These are phyloP conservation scores for Rhizopogon roseolus DNA, from an alignment of 768 basidiomycete genomes.

Conservation along the genomic window DNA sequence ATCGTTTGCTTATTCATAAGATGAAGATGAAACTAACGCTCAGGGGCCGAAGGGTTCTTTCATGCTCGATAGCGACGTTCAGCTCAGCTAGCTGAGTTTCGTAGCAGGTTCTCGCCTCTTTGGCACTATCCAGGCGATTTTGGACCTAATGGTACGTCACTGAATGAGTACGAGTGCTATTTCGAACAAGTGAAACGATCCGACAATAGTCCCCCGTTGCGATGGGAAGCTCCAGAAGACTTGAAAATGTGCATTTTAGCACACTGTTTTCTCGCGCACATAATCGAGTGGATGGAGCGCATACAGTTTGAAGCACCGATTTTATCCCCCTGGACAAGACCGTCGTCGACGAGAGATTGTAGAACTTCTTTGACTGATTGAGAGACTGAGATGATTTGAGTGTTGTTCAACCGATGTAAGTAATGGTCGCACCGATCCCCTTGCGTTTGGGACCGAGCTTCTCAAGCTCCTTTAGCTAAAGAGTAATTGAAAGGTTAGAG, in stretches of 20 bases:
- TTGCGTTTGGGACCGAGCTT: conserved; percentile 86
- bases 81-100: conserved; percentile 49
- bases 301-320: conserved; percentile 93
- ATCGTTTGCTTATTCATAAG: neutral
- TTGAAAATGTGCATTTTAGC: conserved; percentile 21
- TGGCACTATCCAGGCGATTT: conserved; percentile 45
- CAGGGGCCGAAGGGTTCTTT: conserved; percentile 50
- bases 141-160: conserved; percentile 39
- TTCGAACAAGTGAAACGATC: conserved; percentile 3
- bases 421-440: conserved; percentile 64
- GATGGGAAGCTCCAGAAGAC: conserved; percentile 98
- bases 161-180: neutral
- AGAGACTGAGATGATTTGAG: conserved; percentile 47
- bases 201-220: conserved; percentile 73
- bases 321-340: conserved; percentile 83
- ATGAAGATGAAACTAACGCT: conserved; percentile 37
- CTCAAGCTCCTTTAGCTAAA: conserved; percentile 86
- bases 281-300: conserved; percentile 16
- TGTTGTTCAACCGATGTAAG: neutral
- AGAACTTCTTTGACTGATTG: conserved; percentile 92
- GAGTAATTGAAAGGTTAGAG: neutral
- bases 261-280: conserved; percentile 2
- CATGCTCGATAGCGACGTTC: conserved; percentile 40
- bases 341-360: conserved; percentile 83
- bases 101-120: conserved; percentile 38